These are phyloP conservation scores for Coniochaeta pulveracea DNA, from an alignment of 2,329 filamentous ascomycete genomes.

Conservation along the genomic window DNA sequence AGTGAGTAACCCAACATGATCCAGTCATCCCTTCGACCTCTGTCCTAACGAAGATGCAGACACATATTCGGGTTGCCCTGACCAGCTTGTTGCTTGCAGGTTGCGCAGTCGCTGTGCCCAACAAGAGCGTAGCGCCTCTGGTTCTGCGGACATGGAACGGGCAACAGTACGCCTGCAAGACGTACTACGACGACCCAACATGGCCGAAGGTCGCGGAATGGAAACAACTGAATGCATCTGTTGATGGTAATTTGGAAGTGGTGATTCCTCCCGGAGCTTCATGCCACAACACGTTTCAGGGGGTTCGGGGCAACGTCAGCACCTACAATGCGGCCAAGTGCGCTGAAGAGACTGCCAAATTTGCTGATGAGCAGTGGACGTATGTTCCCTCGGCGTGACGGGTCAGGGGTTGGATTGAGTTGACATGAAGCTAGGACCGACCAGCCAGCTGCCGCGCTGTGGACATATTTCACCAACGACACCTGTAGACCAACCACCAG, in stretches of 20 bases:
- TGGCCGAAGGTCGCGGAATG: constrained; percentile 14
- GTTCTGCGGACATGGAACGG: constrained; percentile 9
- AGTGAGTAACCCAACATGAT: too few species aligned
- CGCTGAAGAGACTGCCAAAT: constrained; percentile 17
- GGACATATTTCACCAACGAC: constrained; percentile 31
- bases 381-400: constrained; percentile 11
- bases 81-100: too few species aligned
- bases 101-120: too few species aligned
- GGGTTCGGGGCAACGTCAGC: constrained; percentile 21
- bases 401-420: background rate
- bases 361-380: constrained; percentile 23
- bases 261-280: constrained; percentile 17
- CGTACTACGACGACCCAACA: constrained; percentile 14
- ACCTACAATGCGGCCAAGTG: constrained; percentile 25
- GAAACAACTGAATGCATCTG: constrained; percentile 20
- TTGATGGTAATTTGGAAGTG: constrained; percentile 22
- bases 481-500: constrained; percentile 24
- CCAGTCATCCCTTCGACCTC: too few species aligned
- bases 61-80: too few species aligned
- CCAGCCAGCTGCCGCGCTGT: constrained; percentile 18
- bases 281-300: constrained; percentile 26
- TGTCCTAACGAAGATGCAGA: too few species aligned
- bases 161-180: constrained; percentile 15
- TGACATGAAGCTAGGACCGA: constrained; percentile 7
- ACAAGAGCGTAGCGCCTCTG: constrained; percentile 5